Evolutionary conservation across 352 stramenopile species (phyloP), one percentile per base, ranked within the genome.

Genomic region (Phytophthora uliginosa): DNA sequence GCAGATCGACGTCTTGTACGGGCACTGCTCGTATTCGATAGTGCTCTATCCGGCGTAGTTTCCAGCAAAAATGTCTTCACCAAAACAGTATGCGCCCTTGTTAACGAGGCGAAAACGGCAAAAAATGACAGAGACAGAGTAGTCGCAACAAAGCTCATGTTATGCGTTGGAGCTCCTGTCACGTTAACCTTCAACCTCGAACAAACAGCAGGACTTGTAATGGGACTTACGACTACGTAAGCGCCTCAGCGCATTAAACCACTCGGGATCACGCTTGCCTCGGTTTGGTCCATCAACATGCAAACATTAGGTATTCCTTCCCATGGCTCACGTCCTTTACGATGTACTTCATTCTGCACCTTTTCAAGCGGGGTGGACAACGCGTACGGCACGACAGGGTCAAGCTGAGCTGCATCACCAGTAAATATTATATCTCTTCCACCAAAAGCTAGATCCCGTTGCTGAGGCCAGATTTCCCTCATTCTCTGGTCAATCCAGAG

Each of bases 391-490:
- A 62, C 22, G 8, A 62, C 56, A 7, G 56, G 56, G 13, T 52
- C 56, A 7, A 62, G 20, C 38, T 62, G 56, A 28, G 40, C 40
- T 12, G 26, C 13, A 24, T 63, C 40, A 10, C 22, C 38, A 17
- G 57, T 63, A 54, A 63, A 63, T 28, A 63, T 54, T 2, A 40
- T 24, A 33, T 55, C 57, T n/a, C 57, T 18, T 12, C 57, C 38
- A 20, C 22, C 38, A 42, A 53, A 53, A 2, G 22, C 26, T 12
- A 63, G 13, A 31, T 63, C 36, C 7, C 28, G 28, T 18, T 45
- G 26, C 15, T 38, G 13, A 40, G 53, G 28, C 28, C 53, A 59
- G 31, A 59, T 59, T 22, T 47, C 28, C 17, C 28, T 42, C 53
- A 59, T 47, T 26, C 53, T 42, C 53, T 45, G 17, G 24, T 59